Evolutionary conservation across 768 basidiomycete genomes (phyloP), one percentile per base, ranked within the genome.

Genomic region (Sistotremastrum niveocremeum): DNA sequence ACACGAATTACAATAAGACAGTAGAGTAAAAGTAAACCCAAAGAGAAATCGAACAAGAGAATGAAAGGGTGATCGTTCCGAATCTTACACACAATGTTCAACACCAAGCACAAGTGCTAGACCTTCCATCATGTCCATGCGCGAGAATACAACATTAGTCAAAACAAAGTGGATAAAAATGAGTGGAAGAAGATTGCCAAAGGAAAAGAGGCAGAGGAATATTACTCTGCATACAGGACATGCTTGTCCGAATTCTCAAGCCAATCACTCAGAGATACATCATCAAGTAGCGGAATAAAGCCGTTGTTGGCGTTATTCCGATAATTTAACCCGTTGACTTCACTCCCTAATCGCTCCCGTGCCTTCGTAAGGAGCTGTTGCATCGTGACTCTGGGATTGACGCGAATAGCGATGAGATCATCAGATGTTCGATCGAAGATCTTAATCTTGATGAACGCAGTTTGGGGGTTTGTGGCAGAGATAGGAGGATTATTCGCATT

Each of bases 401-500:
- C 94, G 9, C 95, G 81, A 46, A 98, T 95, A 4, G 95, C 95
- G 51, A 98, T 90, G 46, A 98, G 68, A 61, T 99, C 95, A 58
- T 98, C 93, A 29, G 89, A 82, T 46, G 82, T 72, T 36, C 86
- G 77, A 65, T 95, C 87, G 60, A 95, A 95, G 39, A 99, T 89
- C 66, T 99, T 99, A 67, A 99, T 95, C 67, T 98, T 99, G 53
- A 98, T 74, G 64, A 91, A 98, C 28, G 93, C 85, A 9, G 81
- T 78, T 57, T 86, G 81, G 4, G 80, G 77, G 51, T 84, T 85
- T 39, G 73, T 74, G 11, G 80, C 76, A 42, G 85, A 88, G 54
- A 88, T 83, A 20, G 79, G 70, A 7, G 84, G 84, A 32, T 67
- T 75, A 55, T 77, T 84, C 45, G 76, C 55, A 20, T 20, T 20